Base-by-base conservation (phyloP, 2,329 filamentous ascomycete species). In the Zymoseptoria ardabiliae region DNA sequence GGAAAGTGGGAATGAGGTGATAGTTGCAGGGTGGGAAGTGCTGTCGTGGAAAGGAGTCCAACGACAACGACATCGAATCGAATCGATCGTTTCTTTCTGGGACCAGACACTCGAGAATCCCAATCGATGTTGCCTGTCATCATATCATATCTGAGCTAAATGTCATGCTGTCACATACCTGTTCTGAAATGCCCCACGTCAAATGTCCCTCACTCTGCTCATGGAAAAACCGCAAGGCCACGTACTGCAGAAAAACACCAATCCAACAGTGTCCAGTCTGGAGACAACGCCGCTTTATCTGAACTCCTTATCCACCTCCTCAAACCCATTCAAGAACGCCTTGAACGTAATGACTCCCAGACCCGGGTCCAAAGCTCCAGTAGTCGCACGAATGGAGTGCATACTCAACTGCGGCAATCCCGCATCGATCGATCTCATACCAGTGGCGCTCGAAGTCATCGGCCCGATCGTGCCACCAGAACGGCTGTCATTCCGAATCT, bases 401-500 rank as follows among this genome's bases (percentile, higher is more conserved):
- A 97, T 97, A 70, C 88, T 93, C 67, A 97, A 76, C 77, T 97
- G 93, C 4, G 91, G 87, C 69, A 97, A 87, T 13, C 93, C 93
- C 0, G 90, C 91, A 72, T 97, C 93, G 54, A 94, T 88, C 0
- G 90, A 85, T 55, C 90, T 79, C 60, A 96, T 86, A 28, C 93
- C 93, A 75, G 94, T 89, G 25, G 83, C 84, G 25, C 87, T 85
- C 66, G 86, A 91, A 41, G 96, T 81, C 83, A 92, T 91, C 0
- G 94, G 94, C 0, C 94, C 94, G n/a, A 97, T 91, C 0, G 94
- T 99, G 17, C 94, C 94, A 28, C 94, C 94, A 70, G 86, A 90
- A 57, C 93, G 81, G 9, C 83, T 88, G 75, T 97, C 94, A 72
- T 97, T 99, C 59, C 94, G 81, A 72, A 97, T 97, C 81, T 96